Conservation (phyloP, 2,329 filamentous ascomycete species). For the Colletotrichum abscissum region DNA sequence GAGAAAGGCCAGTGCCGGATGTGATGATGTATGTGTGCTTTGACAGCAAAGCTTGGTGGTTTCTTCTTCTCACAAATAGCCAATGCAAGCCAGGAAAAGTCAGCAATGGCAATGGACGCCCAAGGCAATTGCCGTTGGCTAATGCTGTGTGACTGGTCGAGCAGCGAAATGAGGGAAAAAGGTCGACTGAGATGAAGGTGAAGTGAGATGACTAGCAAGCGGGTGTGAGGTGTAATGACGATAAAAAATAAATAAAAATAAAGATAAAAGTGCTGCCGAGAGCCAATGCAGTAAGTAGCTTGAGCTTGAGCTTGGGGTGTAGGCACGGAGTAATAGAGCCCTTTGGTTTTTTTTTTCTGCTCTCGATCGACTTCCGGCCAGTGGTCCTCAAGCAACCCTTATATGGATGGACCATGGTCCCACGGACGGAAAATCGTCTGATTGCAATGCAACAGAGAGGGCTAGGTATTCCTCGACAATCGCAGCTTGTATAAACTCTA, state of each 20-base stretch:
- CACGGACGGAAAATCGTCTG: slow-evolving; percentile 3
- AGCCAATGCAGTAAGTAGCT: neutral
- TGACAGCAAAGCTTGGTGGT: slow-evolving; percentile 3
- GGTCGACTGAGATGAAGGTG: neutral
- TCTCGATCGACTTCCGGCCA: neutral
- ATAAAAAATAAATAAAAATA: slow-evolving; percentile 5
- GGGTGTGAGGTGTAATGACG: neutral
- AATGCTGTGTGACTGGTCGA: slow-evolving; percentile 11
- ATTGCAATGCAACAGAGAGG: neutral
- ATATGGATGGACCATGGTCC: slow-evolving; percentile 7
- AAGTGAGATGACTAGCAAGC: neutral
- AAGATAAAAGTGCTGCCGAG: neutral
- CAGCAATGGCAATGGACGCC: neutral
- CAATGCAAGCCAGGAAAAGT: slow-evolving; percentile 17
- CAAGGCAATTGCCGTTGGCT: neutral
- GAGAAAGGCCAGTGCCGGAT: neutral
- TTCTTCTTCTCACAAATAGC: slow-evolving; percentile 19
- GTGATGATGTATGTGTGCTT: neutral
- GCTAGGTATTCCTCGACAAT: neutral
- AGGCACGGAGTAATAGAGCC: neutral
- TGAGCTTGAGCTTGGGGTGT: neutral
- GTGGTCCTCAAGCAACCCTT: slow-evolving; percentile 9
- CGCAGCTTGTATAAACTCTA: slow-evolving; percentile 6
- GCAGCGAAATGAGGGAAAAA: neutral
- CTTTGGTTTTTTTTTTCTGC: neutral